Percentiles rank a stretch among this genome's conserved stretches.
Evolutionary conservation across 2,329 filamentous ascomycete genomes (phyloP).

Genomic region (Harringtonia lauricola): DNA sequence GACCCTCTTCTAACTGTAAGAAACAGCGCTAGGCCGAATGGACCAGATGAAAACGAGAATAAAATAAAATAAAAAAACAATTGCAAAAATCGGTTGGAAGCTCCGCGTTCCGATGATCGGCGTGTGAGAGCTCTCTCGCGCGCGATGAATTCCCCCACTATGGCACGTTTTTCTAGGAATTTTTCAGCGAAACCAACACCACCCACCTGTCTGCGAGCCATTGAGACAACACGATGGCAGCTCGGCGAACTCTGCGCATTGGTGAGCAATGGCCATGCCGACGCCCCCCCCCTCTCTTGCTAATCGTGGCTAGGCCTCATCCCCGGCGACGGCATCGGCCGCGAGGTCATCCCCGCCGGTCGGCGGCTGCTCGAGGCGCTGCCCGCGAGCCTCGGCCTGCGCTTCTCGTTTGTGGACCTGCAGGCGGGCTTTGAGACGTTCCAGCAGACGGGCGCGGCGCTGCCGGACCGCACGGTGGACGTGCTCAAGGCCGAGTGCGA

Average conservation of each 20-base stretch:
- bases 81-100: too few relatives aligned
- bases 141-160: constrained; percentile 8
- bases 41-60: not conserved
- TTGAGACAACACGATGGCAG: constrained; percentile 40
- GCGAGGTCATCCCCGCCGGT: constrained; percentile 93
- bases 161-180: constrained; percentile 2
- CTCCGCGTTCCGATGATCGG: constrained; percentile 10
- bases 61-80: not conserved
- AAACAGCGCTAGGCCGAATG: not conserved
- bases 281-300: not conserved
- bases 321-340: constrained; percentile 94
- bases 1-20: not conserved
- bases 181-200: too few relatives aligned
- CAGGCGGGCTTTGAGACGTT: constrained; percentile 91
- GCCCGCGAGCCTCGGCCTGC: constrained; percentile 78
- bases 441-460: constrained; percentile 74
- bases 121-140: not conserved
- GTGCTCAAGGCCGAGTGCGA: constrained; percentile 86
- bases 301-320: constrained; percentile 62
- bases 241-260: constrained; percentile 50
- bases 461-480: constrained; percentile 85
- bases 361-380: constrained; percentile 87
- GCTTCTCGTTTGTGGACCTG: constrained; percentile 90
- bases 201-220: constrained; percentile 12
- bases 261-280: constrained; percentile 31